Conservation (phyloP, 139 green algal genomes). For the Coelastrella sp. region DNA sequence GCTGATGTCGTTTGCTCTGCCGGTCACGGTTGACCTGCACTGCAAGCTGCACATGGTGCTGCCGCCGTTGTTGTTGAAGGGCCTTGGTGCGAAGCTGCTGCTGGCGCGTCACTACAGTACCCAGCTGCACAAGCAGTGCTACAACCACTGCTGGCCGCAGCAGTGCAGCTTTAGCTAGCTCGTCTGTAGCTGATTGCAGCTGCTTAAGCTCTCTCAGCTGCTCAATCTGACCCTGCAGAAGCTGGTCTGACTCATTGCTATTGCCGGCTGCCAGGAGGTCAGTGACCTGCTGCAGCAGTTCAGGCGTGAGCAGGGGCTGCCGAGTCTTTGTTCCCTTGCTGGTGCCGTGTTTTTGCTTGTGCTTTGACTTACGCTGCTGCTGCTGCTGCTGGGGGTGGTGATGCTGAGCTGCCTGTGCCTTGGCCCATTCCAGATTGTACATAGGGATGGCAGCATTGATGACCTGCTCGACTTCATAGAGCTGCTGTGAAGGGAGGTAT, state of each 20-base stretch:
- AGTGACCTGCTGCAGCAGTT: background rate
- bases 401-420: background rate
- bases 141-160: slow-evolving; percentile 14
- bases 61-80: background rate
- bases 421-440: no score
- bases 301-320: background rate
- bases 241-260: background rate
- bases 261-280: background rate
- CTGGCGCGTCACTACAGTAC: background rate
- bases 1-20: background rate
- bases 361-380: background rate
- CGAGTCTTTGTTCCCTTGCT: background rate
- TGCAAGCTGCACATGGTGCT: background rate
- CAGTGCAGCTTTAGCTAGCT: background rate
- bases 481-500: background rate
- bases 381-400: background rate
- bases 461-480: background rate
- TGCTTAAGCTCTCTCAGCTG: background rate
- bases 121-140: slow-evolving; percentile 15
- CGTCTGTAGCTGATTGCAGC: background rate
- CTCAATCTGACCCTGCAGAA: background rate
- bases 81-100: background rate
- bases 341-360: no score
- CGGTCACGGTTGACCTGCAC: background rate
- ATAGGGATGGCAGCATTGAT: background rate